These are phyloP conservation scores for Polygonum maritimum DNA, from an alignment of 148 eudicot genomes.

Conservation along the genomic window DNA sequence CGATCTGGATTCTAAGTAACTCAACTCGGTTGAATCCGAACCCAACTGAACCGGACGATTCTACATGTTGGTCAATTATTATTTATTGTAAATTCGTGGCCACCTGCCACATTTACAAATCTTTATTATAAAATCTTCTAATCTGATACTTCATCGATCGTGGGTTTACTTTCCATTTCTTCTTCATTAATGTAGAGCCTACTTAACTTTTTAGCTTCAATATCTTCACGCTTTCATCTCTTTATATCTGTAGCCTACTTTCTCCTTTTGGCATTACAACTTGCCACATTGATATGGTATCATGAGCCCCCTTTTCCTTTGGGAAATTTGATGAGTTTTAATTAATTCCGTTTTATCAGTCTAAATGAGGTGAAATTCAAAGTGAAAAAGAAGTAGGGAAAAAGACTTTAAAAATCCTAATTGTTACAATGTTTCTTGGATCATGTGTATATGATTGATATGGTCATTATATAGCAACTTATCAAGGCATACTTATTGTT, in stretches of 20 bases:
- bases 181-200: neutral
- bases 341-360: neutral
- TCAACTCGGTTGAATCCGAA: too few relatives aligned
- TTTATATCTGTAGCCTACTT: neutral
- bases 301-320: neutral
- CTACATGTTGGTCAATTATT: neutral
- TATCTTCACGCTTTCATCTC: neutral
- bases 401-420: neutral
- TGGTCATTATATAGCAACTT: too few relatives aligned
- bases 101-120: neutral
- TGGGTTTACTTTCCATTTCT: neutral
- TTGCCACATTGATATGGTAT: neutral
- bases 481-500: too few relatives aligned
- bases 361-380: neutral
- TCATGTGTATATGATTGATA: neutral
- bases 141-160: neutral
- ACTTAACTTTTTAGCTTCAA: constrained; percentile 1
- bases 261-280: neutral
- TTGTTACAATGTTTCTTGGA: neutral
- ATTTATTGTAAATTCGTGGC: neutral
- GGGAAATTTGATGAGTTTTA: neutral
- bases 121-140: neutral
- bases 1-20: too few relatives aligned
- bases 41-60: too few relatives aligned
- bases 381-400: neutral